A percentile compares a stretch with the other conserved stretches of the same genome.
These are phyloP conservation scores for Chenopodium formosanum DNA, from an alignment of 148 eudicot genomes.

Conservation along the genomic window DNA sequence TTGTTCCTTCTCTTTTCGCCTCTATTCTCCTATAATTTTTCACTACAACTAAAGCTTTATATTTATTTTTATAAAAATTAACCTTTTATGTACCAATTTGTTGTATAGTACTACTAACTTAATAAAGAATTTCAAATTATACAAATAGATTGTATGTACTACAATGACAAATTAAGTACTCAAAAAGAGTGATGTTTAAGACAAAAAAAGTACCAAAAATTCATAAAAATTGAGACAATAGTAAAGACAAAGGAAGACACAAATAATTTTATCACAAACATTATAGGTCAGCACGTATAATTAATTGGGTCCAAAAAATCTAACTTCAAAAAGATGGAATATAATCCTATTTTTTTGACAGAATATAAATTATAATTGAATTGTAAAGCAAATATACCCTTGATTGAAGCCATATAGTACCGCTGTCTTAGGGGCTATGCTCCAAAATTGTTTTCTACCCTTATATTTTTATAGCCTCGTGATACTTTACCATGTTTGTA, in stretches of 20 bases:
- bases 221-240: neutral
- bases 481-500: neutral
- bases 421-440: neutral
- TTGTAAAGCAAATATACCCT: neutral
- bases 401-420: neutral
- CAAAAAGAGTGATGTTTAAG: neutral
- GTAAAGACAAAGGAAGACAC: constrained; percentile 26
- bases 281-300: neutral
- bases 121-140: neutral
- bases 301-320: neutral
- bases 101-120: no score
- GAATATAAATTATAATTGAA: neutral
- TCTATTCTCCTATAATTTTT: no score
- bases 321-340: constrained; percentile 16
- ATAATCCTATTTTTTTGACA: neutral
- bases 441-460: neutral
- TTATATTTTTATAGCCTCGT: neutral
- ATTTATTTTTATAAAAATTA: no score
- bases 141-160: neutral
- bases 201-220: neutral
- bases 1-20: no score
- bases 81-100: no score
- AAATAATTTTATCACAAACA: neutral
- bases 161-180: neutral
- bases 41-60: no score